phyloP scores from a whole-genome alignment of 2,329 filamentous ascomycete genomes.

The Phialophora tarda region DNA sequence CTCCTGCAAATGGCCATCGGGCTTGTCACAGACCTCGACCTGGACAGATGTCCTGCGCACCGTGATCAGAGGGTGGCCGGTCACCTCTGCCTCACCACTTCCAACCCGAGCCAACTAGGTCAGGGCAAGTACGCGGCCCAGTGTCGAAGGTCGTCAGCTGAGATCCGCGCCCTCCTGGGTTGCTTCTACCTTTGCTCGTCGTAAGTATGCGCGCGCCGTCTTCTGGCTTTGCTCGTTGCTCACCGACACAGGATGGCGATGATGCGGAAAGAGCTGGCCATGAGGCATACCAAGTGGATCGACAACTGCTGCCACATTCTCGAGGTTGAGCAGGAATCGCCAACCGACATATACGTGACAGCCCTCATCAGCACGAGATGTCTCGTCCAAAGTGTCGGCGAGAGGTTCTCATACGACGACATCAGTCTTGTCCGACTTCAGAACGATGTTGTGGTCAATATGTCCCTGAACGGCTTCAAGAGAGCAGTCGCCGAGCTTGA shows the following conservation, averaged over 20 bases:
- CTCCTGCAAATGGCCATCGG: conserved; percentile 20
- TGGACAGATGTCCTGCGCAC: conserved; percentile 24
- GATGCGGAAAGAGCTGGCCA: conserved; percentile 22
- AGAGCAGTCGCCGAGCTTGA: conserved; percentile 15
- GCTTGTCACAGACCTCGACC: conserved; percentile 25
- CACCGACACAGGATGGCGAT: conserved; percentile 15
- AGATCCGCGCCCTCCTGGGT: conserved; percentile 20
- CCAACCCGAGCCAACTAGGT: neutral
- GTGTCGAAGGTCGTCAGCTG: conserved; percentile 12
- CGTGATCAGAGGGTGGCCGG: conserved; percentile 24
- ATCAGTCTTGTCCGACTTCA: conserved; percentile 14
- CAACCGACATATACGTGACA: conserved; percentile 13
- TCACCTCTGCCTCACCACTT: conserved; percentile 1
- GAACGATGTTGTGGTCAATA: conserved; percentile 17
- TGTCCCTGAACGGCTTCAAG: conserved; percentile 21
- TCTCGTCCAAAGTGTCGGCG: conserved; percentile 15
- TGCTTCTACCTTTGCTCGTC: conserved; percentile 25
- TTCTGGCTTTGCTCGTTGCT: neutral
- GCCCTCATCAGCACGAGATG: conserved; percentile 12
- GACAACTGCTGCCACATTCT: conserved; percentile 20
- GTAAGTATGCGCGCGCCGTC: conserved; percentile 7
- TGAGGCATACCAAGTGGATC: conserved; percentile 24
- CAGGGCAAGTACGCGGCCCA: conserved; percentile 13
- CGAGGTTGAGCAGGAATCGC: conserved; percentile 5
- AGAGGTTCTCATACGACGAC: conserved; percentile 22